Percentiles rank a stretch among this genome's conserved stretches.
phyloP scores from a whole-genome alignment of 345 rosid genomes.

The Syzygium jambos region DNA sequence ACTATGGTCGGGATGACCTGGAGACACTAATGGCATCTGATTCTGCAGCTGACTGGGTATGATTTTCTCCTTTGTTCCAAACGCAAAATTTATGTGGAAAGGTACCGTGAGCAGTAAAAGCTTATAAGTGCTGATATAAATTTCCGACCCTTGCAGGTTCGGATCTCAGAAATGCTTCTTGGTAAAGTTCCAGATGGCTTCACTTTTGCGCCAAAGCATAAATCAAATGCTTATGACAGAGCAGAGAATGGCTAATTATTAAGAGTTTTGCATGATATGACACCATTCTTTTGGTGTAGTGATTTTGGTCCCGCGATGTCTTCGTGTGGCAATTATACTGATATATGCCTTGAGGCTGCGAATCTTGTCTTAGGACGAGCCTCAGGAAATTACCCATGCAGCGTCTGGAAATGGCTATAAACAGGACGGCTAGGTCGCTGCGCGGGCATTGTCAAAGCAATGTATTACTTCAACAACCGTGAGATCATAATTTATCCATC shows the following conservation, averaged over 20 bases:
- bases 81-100: background rate
- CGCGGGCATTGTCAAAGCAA: background rate
- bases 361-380: background rate
- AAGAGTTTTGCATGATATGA: background rate
- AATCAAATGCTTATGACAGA: conserved; percentile 81
- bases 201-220: conserved; percentile 91
- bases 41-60: conserved; percentile 96
- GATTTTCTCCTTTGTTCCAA: background rate
- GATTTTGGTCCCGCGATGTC: background rate
- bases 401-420: background rate
- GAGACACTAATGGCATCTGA: conserved; percentile 93
- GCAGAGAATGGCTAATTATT: conserved; percentile 75
- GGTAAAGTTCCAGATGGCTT: conserved; percentile 90
- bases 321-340: background rate
- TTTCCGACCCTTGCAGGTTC: conserved; percentile 32
- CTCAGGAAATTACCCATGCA: background rate
- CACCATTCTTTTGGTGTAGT: background rate
- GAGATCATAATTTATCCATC: background rate
- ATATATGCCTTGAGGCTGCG: background rate
- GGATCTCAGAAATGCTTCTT: conserved; percentile 85
- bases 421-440: background rate
- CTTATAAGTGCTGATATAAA: background rate
- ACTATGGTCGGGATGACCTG: conserved; percentile 89
- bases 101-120: background rate
- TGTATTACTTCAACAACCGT: background rate